phyloP scores from a whole-genome alignment of 208 protist species.

The Trypanosoma grayi region DNA sequence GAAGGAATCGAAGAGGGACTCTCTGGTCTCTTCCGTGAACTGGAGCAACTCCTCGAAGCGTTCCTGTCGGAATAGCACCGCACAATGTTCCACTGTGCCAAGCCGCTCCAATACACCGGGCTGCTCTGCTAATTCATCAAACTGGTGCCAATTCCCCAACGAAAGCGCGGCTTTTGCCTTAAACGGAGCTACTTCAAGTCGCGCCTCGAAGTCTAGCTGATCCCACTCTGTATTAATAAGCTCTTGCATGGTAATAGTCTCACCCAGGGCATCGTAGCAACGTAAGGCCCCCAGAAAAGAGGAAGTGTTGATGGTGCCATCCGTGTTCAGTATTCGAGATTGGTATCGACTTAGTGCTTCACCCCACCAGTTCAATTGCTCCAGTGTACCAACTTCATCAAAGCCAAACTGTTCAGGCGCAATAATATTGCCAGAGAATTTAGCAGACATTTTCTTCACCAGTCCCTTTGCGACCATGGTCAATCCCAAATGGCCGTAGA shows the following conservation, averaged over 20 bases:
- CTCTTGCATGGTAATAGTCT: constrained; percentile 56
- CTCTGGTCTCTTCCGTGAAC: constrained; percentile 57
- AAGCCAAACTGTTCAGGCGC: constrained; percentile 74
- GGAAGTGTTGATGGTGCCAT: constrained; percentile 39
- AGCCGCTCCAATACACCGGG: constrained; percentile 43
- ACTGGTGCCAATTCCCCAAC: constrained; percentile 70
- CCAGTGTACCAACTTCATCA: constrained; percentile 74
- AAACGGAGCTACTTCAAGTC: constrained; percentile 65
- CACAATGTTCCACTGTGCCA: constrained; percentile 75
- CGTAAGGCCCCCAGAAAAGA: constrained; percentile 74
- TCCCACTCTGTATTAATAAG: constrained; percentile 67
- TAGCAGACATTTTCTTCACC: constrained; percentile 67
- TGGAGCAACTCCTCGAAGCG: constrained; percentile 54
- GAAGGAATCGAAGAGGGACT: constrained; percentile 71
- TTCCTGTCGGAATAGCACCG: constrained; percentile 58
- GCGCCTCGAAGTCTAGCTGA: constrained; percentile 36
- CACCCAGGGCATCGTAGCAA: constrained; percentile 77
- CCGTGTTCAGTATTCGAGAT: constrained; percentile 44
- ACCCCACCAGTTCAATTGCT: constrained; percentile 88
- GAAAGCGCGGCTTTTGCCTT: constrained; percentile 81
- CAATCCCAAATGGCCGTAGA: constrained; percentile 83
- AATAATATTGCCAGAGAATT: constrained; percentile 77
- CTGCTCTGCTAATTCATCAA: constrained; percentile 63
- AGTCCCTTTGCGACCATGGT: constrained; percentile 83
- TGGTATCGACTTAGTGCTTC: constrained; percentile 78